Evolutionary conservation across 2,329 filamentous ascomycete genomes (phyloP), one percentile per base, ranked within the genome.

Genomic region (Aspergillus ochraceoroseus): DNA sequence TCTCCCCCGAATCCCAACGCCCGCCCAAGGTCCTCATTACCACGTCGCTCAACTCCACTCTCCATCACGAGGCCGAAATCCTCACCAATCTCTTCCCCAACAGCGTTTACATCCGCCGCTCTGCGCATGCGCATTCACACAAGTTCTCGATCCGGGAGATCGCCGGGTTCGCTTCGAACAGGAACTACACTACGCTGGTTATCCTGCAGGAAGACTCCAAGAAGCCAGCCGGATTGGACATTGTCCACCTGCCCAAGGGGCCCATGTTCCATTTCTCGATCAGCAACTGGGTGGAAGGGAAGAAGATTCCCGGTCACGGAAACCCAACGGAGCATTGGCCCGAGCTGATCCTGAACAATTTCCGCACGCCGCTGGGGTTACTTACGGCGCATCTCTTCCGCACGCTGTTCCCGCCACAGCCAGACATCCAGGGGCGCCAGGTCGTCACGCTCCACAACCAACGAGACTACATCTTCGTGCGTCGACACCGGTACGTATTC

Each of bases 101-200:
- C 63, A 75, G 73, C 54, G 74, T 72, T 30, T 95, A 96, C 67
- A 85, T 98, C 53, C 86, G 82, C 2, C 84, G 92, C 43, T 88
- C 85, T 5, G 79, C 82, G 7, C 88, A 95, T 64, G 80, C 80
- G 37, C 87, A 89, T 64, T 79, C 81, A 6, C 82, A 95, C 73
- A 94, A 94, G 62, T 96, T 95, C 71, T 90, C 84, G 15, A 76
- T 98, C 15, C 79, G 85, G 34, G 92, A 98, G 64, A 96, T 98
- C 52, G 80, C 85, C 56, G 79, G 81, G 49, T 96, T 90, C 60
- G 90, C 90, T 23, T 66, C 79, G 9, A 87, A 90, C 56, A 77
- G 87, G 31, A 80, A 83, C 27, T 96, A 86, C 68, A 95, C 88
- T 0, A 78, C 87, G 15, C 73, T 98, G 2, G 70, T 95, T 2